Evolutionary conservation across 768 basidiomycete genomes (phyloP), one percentile per base, ranked within the genome.

Genomic region (Leucosporidium creatinivorum): DNA sequence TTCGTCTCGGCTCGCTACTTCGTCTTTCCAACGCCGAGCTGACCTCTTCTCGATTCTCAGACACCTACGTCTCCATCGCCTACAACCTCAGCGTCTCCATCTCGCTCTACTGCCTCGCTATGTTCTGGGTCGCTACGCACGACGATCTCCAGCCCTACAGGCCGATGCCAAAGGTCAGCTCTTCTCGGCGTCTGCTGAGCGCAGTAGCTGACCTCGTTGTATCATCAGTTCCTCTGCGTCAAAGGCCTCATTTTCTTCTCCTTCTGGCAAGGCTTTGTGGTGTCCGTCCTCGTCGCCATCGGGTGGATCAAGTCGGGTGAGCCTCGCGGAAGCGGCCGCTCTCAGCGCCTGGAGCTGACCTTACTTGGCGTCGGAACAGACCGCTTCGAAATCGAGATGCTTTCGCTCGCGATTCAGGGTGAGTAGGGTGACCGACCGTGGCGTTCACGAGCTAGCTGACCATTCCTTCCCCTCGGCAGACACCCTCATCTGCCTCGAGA

Each of bases 161-260:
- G 17, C 92, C 92, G 0, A 85, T 93, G 73, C 92, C 96, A 4
- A 99, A 99, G 55, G 68, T 69, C 39, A 54, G 58, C 15, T 23
- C 13, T 23, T n/a, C 25, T 1, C 50, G 36, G 9, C 13, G 36
- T 50, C 13, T 26, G 18, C 9, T 9, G 9, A 8, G 1, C 59
- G 1, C 4, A 1, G 3, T 52, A 6, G 26, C 30, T 33, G 13
- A 44, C 39, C 15, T 44, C 5, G 19, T 26, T 51, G 15, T 9
- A 5, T n/a, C 21, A 10, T 3, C 57, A 69, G 78, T 99, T 99
- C 79, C 86, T 98, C 31, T 99, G 93, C 77, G 93, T 99, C 73
- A 99, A 99, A 77, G 94, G 94, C 55, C 92, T 99, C 73, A 83
- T 99, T 26, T 97, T 97, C 82, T 94, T 96, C 79, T 93, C 90